Base-by-base conservation (phyloP, 768 basidiomycete genomes). In the Cystofilobasidium bisporidii region DNA sequence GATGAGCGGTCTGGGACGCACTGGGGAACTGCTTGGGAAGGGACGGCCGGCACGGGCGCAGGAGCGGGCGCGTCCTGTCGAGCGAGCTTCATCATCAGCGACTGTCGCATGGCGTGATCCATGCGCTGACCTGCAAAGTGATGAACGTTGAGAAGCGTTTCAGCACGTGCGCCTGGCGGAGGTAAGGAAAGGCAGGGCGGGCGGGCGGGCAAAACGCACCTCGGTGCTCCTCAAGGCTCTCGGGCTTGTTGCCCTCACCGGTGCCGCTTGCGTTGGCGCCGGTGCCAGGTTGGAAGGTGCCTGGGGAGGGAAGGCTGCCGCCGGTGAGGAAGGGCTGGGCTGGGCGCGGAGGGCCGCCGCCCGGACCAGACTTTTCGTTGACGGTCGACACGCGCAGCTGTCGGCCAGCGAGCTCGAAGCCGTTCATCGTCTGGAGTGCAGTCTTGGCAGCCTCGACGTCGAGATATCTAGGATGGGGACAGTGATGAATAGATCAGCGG, bases 41-140 rank as follows among this genome's bases (percentile, higher is more conserved):
- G 56, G 63, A 53, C 57, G 45, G 28, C 55, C 20, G 64, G 57
- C 60, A 63, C 68, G n/a, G 50, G 67, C 8, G 61, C 67, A 38
- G 36, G 20, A 9, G 61, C 33, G 18, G 68, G 56, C 22, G 79
- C 79, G 79, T 85, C 89, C 61, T 70, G 71, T 82, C 96, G 91
- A 78, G 96, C 92, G 84, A 99, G 89, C 86, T 98, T 99, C 81
- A 93, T 91, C 96, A 99, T 99, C 81, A 99, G 90, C 78, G 91
- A 90, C 82, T 96, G 92, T 80, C 96, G 89, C 76, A 91, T 91
- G 75, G 89, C 89, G 43, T 64, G 63, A 24, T 69, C 68, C 58
- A 69, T 30, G 24, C 58, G 26, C 47, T 60, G 62, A 61, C 68
- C 65, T 66, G 48, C 2, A 58, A n/a, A 40, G 8, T 36, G 32